A percentile compares a stretch with the other conserved stretches of the same genome.
Evolutionary conservation across 2,329 filamentous ascomycete species (phyloP).

Genomic region (Botryotinia globosa): DNA sequence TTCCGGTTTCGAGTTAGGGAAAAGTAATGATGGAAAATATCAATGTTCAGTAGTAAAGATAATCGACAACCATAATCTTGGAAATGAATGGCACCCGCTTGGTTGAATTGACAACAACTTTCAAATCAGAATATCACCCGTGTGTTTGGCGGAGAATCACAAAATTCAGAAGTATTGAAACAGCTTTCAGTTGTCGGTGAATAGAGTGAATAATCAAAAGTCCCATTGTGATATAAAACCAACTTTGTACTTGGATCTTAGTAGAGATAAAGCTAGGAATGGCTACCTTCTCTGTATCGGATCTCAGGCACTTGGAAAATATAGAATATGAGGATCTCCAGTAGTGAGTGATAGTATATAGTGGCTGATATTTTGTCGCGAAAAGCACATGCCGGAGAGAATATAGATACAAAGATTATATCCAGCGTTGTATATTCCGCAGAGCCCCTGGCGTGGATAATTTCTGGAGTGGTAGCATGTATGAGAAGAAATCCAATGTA

Average conservation of each 20-base stretch:
- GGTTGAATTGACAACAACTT: background rate
- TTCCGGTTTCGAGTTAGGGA: fast-evolving
- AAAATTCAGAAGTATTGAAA: background rate
- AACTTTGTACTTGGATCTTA: background rate
- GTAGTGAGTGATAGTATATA: background rate
- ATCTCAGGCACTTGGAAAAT: background rate
- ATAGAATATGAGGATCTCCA: background rate
- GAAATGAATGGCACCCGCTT: background rate
- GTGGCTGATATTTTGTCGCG: background rate
- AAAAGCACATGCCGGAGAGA: background rate
- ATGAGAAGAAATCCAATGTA: background rate
- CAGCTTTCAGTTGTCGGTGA: background rate
- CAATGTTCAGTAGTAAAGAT: fast-evolving
- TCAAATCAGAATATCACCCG: background rate
- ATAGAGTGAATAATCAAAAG: background rate
- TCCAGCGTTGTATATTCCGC: background rate
- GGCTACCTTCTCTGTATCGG: background rate
- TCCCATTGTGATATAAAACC: background rate
- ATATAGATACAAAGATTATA: background rate
- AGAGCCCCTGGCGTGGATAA: no score
- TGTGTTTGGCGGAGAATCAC: background rate
- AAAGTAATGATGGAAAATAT: background rate
- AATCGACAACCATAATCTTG: background rate
- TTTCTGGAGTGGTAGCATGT: background rate
- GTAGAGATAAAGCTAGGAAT: fast-evolving